A percentile compares a stretch with the other conserved stretches of the same genome.
Conservation (phyloP, 2,329 filamentous ascomycete genomes). For the Cladosporium sp. region DNA sequence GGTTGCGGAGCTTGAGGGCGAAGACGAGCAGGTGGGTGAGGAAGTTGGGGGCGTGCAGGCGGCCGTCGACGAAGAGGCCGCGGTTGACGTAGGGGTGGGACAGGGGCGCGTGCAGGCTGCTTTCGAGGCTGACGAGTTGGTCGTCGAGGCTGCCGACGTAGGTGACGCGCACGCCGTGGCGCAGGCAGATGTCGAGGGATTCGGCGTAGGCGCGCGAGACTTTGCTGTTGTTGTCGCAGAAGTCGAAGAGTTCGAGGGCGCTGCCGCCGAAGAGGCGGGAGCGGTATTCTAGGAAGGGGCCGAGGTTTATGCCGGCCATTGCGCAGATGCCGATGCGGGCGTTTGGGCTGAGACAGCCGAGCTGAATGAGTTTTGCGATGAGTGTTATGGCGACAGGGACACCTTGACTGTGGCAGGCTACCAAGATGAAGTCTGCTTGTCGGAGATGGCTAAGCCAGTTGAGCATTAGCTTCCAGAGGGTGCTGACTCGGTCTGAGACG, state of each 20-base stretch:
- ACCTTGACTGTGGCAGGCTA: constrained; percentile 94
- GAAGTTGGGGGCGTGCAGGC: constrained; percentile 88
- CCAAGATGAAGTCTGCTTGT: constrained; percentile 77
- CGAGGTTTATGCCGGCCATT: constrained; percentile 86
- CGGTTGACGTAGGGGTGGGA: constrained; percentile 90
- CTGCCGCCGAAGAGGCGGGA: constrained; percentile 83
- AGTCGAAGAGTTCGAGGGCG: constrained; percentile 92
- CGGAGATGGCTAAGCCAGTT: constrained; percentile 93
- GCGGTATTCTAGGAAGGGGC: constrained; percentile 87
- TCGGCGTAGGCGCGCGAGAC: constrained; percentile 77
- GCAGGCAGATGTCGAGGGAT: constrained; percentile 66
- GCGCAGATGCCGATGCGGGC: constrained; percentile 79
- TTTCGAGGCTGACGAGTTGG: constrained; percentile 90
- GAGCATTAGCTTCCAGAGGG: constrained; percentile 86
- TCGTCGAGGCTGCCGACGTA: constrained; percentile 95
- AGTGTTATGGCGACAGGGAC: constrained; percentile 92
- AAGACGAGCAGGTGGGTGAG: constrained; percentile 90
- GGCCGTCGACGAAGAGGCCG: constrained; percentile 91
- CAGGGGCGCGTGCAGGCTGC: constrained; percentile 77
- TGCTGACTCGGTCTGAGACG: constrained; percentile 81
- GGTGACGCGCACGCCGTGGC: constrained; percentile 74
- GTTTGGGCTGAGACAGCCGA: constrained; percentile 67
- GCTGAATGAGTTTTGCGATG: constrained; percentile 82
- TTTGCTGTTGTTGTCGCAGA: constrained; percentile 71
- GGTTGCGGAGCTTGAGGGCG: constrained; percentile 84